Base-by-base conservation (phyloP, 805 yeast genomes). In the Nematodospora valgi region DNA sequence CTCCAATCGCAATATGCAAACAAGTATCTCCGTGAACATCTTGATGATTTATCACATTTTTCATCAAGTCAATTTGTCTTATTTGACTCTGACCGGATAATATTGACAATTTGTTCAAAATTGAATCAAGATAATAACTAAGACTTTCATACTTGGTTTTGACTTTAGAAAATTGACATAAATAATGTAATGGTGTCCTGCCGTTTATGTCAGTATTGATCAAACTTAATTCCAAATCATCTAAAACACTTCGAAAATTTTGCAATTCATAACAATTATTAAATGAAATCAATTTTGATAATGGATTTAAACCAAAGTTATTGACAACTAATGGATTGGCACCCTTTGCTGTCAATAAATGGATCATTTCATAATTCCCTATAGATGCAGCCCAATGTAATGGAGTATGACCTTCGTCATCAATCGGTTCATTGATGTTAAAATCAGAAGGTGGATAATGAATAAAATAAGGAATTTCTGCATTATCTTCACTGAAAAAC, bases 311-410 rank as follows among this genome's bases (percentile, higher is more conserved):
- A 0, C 96, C 96, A 29, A 73, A 62, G 42, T 63, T 72, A 40
- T 78, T 72, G 37, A 76, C 73, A 17, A 59, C 68, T 28, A 67
- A 49, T 12, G 72, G 65, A 59, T 80, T 75, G 2, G 95, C 93
- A 4, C 96, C 95, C 25, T 82, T 77, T 19, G 78, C 69, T 20
- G 86, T 61, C 27, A 93, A 68, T 10, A 88, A 74, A 46, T 83
- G 93, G 37, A 86, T 80, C 60, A 89, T 79, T 30, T 73, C 74
- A 22, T 82, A 60, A 54, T 82, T 86, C 3, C 98, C 98, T 76
- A 93, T 87, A 1, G 98, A 84, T 41, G 97, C 87, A 0, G 98
- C 95, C 97, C 98, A 93, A 59, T 93, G 98, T 47, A 93, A 79
- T 2, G 95, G 83, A 0, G 96, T 85, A 53, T 93, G 94, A 1